phyloP scores from a whole-genome alignment of 2,329 filamentous ascomycete genomes.

The Colletotrichum sidae region DNA sequence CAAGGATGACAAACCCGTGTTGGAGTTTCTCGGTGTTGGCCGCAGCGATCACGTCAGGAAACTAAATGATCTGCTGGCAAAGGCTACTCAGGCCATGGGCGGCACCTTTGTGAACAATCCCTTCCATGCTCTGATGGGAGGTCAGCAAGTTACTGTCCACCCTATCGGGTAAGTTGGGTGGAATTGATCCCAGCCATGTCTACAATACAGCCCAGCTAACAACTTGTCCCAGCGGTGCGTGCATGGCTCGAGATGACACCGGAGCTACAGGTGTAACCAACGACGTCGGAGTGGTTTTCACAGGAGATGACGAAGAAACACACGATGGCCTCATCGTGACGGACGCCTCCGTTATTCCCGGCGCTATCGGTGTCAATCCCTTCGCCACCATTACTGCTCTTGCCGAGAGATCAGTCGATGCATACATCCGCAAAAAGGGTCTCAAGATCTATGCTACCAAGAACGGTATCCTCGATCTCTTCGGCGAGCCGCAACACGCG shows the following conservation, averaged over 20 bases:
- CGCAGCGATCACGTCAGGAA: conserved; percentile 65
- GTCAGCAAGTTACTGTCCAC: conserved; percentile 73
- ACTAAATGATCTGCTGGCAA: conserved; percentile 63
- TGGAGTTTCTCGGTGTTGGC: conserved; percentile 71
- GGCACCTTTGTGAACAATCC: conserved; percentile 71
- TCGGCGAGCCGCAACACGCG: conserved; percentile 59
- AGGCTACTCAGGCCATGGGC: conserved; percentile 67
- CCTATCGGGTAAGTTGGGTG: conserved; percentile 70
- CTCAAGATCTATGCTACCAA: conserved; percentile 59
- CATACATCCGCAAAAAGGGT: conserved; percentile 54
- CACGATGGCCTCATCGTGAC: conserved; percentile 70
- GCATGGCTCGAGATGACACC: conserved; percentile 70
- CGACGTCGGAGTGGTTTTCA: conserved; percentile 70
- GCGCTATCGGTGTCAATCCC: conserved; percentile 73
- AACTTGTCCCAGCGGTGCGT: conserved; percentile 61
- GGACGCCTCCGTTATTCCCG: conserved; percentile 71
- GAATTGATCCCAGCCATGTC: conserved; percentile 38
- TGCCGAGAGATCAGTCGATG: conserved; percentile 71
- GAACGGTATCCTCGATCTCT: conserved; percentile 65
- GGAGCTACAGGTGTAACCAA: conserved; percentile 69
- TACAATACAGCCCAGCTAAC: conserved; percentile 37
- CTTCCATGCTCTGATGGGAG: conserved; percentile 65
- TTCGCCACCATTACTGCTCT: conserved; percentile 77
- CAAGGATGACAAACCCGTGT: conserved; percentile 67
- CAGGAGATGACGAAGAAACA: conserved; percentile 60